Evolutionary conservation across 495 filamentous ascomycete species (phyloP).

Genomic region (Podospora appendiculata): DNA sequence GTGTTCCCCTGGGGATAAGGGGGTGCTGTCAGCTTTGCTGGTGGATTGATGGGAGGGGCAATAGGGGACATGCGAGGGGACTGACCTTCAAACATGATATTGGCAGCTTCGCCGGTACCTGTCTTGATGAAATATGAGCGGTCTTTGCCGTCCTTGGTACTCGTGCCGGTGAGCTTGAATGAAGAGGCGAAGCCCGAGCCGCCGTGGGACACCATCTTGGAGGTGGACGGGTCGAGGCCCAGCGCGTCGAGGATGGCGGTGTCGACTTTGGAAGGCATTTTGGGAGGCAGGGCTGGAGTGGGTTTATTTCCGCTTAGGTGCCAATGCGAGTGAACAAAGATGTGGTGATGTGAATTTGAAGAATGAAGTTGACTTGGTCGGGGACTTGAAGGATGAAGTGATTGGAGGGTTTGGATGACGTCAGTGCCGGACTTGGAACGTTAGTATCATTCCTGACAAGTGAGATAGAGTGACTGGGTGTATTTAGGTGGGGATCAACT

Average conservation of each 20-base stretch:
- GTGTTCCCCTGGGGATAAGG: conserved; percentile 55
- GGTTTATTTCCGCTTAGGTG: too few species aligned
- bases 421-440: too few species aligned
- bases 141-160: conserved; percentile 39
- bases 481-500: too few species aligned
- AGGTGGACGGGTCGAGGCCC: conserved; percentile 50
- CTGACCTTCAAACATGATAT: conserved; percentile 65
- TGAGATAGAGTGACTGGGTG: too few species aligned
- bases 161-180: conserved; percentile 50
- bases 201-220: conserved; percentile 56
- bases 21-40: conserved; percentile 1
- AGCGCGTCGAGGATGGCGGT: conserved; percentile 56
- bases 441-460: too few species aligned
- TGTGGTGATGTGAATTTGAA: too few species aligned
- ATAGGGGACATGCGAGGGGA: conserved; percentile 1
- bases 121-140: conserved; percentile 78
- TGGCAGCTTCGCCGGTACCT: conserved; percentile 52
- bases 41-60: not conserved
- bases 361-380: too few species aligned
- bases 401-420: too few species aligned
- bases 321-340: too few species aligned
- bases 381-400: too few species aligned
- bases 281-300: too few species aligned
- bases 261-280: conserved; percentile 29
- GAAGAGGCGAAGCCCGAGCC: conserved; percentile 70